Evolutionary conservation across 768 basidiomycete species (phyloP).

Genomic region (Filobasidium wieringae): DNA sequence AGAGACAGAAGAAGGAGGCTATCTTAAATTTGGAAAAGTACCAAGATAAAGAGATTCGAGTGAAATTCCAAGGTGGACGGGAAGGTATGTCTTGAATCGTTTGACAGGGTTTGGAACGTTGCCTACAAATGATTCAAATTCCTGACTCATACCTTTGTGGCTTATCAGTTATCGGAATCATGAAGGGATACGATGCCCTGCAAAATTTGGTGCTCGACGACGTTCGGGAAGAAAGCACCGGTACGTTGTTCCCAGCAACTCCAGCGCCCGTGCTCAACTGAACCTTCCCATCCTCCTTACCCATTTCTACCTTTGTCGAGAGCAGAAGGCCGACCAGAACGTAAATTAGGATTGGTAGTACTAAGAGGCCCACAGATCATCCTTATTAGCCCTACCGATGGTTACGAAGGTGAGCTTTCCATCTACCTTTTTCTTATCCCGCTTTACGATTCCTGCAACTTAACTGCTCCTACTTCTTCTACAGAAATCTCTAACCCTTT

Average conservation of each 20-base stretch:
- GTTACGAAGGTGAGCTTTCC: slow-evolving; percentile 51
- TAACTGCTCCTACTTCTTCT: neutral
- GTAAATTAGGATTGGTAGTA: slow-evolving; percentile 65
- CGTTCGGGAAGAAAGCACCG: slow-evolving; percentile 68
- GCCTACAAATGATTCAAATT: neutral
- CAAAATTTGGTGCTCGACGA: slow-evolving; percentile 95
- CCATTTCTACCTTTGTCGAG: neutral
- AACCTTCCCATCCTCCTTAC: neutral
- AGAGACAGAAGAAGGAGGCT: slow-evolving; percentile 65
- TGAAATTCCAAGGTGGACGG: slow-evolving; percentile 95
- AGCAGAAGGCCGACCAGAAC: slow-evolving; percentile 23
- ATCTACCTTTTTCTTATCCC: neutral
- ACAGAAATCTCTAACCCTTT: slow-evolving; percentile 82
- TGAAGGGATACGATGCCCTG: slow-evolving; percentile 94
- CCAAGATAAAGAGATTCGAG: slow-evolving; percentile 77
- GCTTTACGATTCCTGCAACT: neutral
- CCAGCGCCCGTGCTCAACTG: neutral
- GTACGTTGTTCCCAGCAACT: slow-evolving; percentile 39
- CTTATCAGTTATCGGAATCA: slow-evolving; percentile 65
- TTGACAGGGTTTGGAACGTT: neutral
- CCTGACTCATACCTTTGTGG: neutral
- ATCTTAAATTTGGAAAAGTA: slow-evolving; percentile 94
- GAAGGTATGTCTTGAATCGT: slow-evolving; percentile 80
- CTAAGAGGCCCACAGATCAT: slow-evolving; percentile 90
- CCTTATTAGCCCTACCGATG: slow-evolving; percentile 84